A percentile compares a stretch with the other conserved stretches of the same genome.
These are phyloP conservation scores for Fonsecaea nubica DNA, from an alignment of 2,329 filamentous ascomycete genomes.

Conservation along the genomic window DNA sequence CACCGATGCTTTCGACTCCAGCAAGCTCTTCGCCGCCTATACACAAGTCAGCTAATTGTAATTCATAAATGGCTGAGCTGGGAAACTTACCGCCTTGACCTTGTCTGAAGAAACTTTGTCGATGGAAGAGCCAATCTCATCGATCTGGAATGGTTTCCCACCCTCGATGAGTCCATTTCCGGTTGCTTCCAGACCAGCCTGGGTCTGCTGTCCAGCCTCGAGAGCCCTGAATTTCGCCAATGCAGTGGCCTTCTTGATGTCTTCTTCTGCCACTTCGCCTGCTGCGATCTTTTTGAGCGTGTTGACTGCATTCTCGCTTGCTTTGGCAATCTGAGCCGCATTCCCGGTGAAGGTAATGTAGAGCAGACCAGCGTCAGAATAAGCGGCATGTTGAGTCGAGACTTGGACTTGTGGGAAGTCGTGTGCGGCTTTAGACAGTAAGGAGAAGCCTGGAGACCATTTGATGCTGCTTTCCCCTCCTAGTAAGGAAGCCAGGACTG, in stretches of 20 bases:
- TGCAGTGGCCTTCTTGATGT: conserved; percentile 88
- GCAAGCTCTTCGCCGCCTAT: conserved; percentile 84
- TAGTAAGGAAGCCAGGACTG: conserved; percentile 85
- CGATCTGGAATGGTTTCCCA: conserved; percentile 82
- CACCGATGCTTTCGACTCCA: conserved; percentile 87
- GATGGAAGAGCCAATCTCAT: conserved; percentile 77
- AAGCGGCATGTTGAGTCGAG: conserved; percentile 77
- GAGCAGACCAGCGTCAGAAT: conserved; percentile 93
- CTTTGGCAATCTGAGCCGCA: conserved; percentile 73
- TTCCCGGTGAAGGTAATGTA: conserved; percentile 80
- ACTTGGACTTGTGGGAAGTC: conserved; percentile 70
- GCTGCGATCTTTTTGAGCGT: conserved; percentile 80
- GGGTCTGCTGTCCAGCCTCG: conserved; percentile 78
- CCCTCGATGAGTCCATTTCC: conserved; percentile 83
- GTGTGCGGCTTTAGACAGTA: conserved; percentile 79
- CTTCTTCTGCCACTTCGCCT: conserved; percentile 78
- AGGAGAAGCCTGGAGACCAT: conserved; percentile 91
- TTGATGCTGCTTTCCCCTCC: conserved; percentile 92
- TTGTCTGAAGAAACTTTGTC: conserved; percentile 82
- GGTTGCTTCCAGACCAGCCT: conserved; percentile 79
- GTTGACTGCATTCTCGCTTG: conserved; percentile 78
- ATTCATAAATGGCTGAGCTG: neutral
- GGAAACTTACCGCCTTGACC: conserved; percentile 74
- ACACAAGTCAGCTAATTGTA: conserved; percentile 18
- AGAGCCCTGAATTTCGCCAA: conserved; percentile 92